These are phyloP conservation scores for Fraxinus cuspidata DNA, from an alignment of 257 asterid genomes.

Conservation along the genomic window DNA sequence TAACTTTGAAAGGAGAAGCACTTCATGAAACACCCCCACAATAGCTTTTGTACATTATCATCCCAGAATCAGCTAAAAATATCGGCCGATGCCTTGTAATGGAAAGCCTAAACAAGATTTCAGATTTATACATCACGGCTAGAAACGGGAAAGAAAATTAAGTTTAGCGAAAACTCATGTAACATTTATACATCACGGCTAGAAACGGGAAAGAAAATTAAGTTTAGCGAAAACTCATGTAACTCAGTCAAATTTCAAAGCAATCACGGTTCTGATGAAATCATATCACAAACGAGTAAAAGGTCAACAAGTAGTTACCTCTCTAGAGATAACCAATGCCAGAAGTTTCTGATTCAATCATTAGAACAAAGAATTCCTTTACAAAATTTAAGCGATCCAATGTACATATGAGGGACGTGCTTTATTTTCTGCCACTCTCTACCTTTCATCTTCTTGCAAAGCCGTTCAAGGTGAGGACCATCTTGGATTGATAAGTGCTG, in stretches of 20 bases:
- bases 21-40: background rate
- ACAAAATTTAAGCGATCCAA: conserved; percentile 10
- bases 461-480: conserved; percentile 29
- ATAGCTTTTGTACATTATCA: background rate
- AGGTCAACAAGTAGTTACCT: background rate
- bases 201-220: background rate
- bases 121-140: background rate
- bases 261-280: background rate
- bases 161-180: background rate
- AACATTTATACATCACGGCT: background rate
- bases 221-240: background rate
- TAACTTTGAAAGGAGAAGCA: background rate
- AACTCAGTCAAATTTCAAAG: background rate
- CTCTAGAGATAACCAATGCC: background rate
- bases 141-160: background rate
- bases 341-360: background rate
- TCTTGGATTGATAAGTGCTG: conserved; percentile 38
- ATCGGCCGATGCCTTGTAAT: background rate
- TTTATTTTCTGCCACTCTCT: conserved; percentile 30
- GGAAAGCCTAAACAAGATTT: background rate
- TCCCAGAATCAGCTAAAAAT: background rate
- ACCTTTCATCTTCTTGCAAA: conserved; percentile 27
- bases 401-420: conserved; percentile 29
- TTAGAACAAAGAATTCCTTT: background rate
- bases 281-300: background rate